These are phyloP conservation scores for Wallemia ichthyophaga DNA, from an alignment of 1,284 basidiomycete genomes.

Conservation along the genomic window DNA sequence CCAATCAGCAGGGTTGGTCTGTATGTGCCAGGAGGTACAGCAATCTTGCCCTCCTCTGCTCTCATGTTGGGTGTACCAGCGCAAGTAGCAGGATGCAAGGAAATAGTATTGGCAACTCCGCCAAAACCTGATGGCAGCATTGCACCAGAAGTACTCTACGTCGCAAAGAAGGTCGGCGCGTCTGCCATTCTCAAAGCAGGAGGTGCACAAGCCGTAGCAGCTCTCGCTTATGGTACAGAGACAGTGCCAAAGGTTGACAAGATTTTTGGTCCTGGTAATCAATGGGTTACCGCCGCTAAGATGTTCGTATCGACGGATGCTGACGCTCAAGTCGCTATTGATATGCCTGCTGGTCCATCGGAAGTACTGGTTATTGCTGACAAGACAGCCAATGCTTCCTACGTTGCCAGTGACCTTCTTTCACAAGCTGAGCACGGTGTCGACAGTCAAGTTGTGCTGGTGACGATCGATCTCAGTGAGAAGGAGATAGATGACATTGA, in stretches of 20 bases:
- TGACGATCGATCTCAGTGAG: slow-evolving; percentile 38
- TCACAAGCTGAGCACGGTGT: slow-evolving; percentile 95
- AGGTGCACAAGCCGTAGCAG: slow-evolving; percentile 89
- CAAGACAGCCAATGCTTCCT: slow-evolving; percentile 47
- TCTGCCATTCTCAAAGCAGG: slow-evolving; percentile 71
- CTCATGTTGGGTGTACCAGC: slow-evolving; percentile 95
- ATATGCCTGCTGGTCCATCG: slow-evolving; percentile 96
- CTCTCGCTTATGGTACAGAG: slow-evolving; percentile 82
- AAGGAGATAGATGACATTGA: slow-evolving; percentile 44
- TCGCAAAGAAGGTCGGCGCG: slow-evolving; percentile 59
- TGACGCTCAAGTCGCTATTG: slow-evolving; percentile 83
- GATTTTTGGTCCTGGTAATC: slow-evolving; percentile 95
- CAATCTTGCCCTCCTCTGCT: slow-evolving; percentile 81
- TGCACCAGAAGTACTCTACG: slow-evolving; percentile 83
- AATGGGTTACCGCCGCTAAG: slow-evolving; percentile 98
- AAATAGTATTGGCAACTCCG: slow-evolving; percentile 81
- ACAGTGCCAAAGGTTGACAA: slow-evolving; percentile 98
- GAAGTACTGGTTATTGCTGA: slow-evolving; percentile 91
- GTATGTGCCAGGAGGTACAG: slow-evolving; percentile 93
- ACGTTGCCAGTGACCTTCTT: slow-evolving; percentile 83
- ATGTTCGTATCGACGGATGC: slow-evolving; percentile 98
- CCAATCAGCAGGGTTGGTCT: slow-evolving; percentile 83
- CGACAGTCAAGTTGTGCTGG: slow-evolving; percentile 88
- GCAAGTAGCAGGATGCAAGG: slow-evolving; percentile 79
- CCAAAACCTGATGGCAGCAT: slow-evolving; percentile 67